Conservation (phyloP, 2,329 filamentous ascomycete species). For the Stagonosporopsis vannaccii region DNA sequence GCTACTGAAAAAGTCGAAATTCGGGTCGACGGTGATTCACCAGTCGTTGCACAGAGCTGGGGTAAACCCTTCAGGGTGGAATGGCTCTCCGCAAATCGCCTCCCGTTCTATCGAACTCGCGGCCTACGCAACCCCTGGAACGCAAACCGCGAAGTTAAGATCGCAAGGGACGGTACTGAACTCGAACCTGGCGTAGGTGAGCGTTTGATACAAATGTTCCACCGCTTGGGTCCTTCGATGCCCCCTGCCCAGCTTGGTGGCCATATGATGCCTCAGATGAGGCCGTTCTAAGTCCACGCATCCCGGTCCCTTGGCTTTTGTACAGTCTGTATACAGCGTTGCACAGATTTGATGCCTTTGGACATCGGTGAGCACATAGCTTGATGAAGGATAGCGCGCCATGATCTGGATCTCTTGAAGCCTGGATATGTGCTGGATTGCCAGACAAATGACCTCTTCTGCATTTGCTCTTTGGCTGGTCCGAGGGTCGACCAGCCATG, state of each 20-base stretch:
- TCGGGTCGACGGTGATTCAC: constrained; percentile 49
- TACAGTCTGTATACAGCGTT: constrained; percentile 4
- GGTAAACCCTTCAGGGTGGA: constrained; percentile 91
- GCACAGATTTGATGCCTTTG: neutral
- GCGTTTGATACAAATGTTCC: constrained; percentile 80
- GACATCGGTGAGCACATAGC: neutral
- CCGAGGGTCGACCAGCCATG: constrained; percentile 2
- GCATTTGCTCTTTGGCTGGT: constrained; percentile 3
- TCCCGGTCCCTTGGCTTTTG: neutral
- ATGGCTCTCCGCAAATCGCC: constrained; percentile 82
- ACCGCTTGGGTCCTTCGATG: constrained; percentile 43
- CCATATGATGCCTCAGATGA: constrained; percentile 39
- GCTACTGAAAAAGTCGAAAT: constrained; percentile 45
- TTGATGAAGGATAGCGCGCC: neutral
- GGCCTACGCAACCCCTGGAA: constrained; percentile 95
- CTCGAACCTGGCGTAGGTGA: constrained; percentile 83
- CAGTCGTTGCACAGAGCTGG: constrained; percentile 68
- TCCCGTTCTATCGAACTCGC: constrained; percentile 88
- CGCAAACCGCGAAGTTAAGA: constrained; percentile 93
- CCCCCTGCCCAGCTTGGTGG: constrained; percentile 30
- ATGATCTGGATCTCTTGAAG: neutral
- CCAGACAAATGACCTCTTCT: neutral
- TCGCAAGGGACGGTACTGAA: constrained; percentile 92
- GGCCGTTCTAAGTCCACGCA: constrained; percentile 30
- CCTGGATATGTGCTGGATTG: neutral